Evolutionary conservation across 2,329 filamentous ascomycete genomes (phyloP).

Genomic region (Hymenotorrendiella dingleyae): DNA sequence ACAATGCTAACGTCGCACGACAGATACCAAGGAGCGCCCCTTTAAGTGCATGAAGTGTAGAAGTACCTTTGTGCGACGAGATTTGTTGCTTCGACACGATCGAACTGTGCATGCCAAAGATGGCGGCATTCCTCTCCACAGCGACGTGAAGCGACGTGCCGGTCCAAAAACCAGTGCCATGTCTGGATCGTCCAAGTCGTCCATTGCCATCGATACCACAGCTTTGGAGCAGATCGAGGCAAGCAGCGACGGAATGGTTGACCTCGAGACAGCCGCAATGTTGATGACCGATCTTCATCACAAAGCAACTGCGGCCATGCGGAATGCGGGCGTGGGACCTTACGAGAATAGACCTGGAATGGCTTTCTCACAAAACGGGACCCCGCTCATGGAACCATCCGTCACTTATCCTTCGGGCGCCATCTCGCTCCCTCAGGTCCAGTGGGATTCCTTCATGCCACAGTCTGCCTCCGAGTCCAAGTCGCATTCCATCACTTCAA

Average conservation of each 20-base stretch:
- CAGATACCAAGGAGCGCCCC: constrained; percentile 96
- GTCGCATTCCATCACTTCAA: constrained; percentile 66
- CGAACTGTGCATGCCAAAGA: constrained; percentile 98
- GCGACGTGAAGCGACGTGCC: constrained; percentile 83
- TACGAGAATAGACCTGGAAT: constrained; percentile 56
- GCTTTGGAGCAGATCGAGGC: constrained; percentile 90
- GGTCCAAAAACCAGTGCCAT: constrained; percentile 61
- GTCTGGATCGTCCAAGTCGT: constrained; percentile 65
- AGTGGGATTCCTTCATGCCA: constrained; percentile 86
- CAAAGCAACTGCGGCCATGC: constrained; percentile 77
- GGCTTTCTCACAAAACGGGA: constrained; percentile 66
- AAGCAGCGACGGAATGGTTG: constrained; percentile 83
- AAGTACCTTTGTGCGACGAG: constrained; percentile 96
- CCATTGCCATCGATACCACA: constrained; percentile 75
- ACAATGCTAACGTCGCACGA: constrained; percentile 14
- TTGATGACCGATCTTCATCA: constrained; percentile 97
- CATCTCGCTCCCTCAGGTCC: constrained; percentile 77
- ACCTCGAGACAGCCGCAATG: constrained; percentile 96
- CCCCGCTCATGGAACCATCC: constrained; percentile 69
- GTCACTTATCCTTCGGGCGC: constrained; percentile 72
- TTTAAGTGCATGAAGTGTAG: constrained; percentile 99
- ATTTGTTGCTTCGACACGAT: constrained; percentile 93
- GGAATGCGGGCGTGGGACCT: constrained; percentile 43
- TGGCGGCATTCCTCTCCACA: constrained; percentile 86
- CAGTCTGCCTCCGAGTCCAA: constrained; percentile 65